Conservation (phyloP, 768 basidiomycete species). For the Gyrodon lividus region DNA sequence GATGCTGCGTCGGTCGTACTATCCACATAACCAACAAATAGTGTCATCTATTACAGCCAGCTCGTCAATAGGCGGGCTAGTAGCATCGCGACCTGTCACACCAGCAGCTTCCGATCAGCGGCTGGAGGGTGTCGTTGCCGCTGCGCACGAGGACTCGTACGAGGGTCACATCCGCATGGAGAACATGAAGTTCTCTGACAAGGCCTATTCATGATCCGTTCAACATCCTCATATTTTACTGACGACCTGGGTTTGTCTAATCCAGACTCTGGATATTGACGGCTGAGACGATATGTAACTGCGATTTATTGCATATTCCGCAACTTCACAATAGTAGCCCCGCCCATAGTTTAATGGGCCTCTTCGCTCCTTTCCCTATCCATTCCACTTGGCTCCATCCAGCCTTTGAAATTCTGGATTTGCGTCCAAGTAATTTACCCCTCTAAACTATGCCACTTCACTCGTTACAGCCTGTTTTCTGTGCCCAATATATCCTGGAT, state of each 20-base stretch:
- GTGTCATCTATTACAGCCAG: slow-evolving; percentile 67
- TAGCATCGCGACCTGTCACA: slow-evolving; percentile 72
- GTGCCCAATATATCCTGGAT: slow-evolving; percentile 23
- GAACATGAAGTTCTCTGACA: slow-evolving; percentile 42
- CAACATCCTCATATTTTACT: background rate
- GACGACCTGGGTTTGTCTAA: background rate
- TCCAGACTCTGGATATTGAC: background rate
- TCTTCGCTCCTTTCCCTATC: slow-evolving; percentile 1
- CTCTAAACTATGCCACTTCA: slow-evolving; percentile 6
- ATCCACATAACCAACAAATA: slow-evolving; percentile 74
- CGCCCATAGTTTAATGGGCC: slow-evolving; percentile 21
- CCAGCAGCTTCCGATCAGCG: slow-evolving; percentile 50
- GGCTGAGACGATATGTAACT: slow-evolving; percentile 17
- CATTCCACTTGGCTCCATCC: slow-evolving; percentile 2
- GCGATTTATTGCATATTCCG: slow-evolving; percentile 25
- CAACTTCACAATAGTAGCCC: slow-evolving; percentile 16
- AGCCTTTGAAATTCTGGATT: slow-evolving; percentile 11
- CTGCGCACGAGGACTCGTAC: slow-evolving; percentile 42
- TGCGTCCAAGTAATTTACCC: slow-evolving; percentile 9
- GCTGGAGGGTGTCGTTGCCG: slow-evolving; percentile 42
- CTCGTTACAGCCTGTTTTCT: slow-evolving; percentile 5
- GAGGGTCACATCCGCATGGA: slow-evolving; percentile 42
- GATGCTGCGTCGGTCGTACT: slow-evolving; percentile 90
- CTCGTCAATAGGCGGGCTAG: slow-evolving; percentile 67
- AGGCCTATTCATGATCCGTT: slow-evolving; percentile 45